Conservation (phyloP, 164 flowering plant genomes). For the Annona cherimola region DNA sequence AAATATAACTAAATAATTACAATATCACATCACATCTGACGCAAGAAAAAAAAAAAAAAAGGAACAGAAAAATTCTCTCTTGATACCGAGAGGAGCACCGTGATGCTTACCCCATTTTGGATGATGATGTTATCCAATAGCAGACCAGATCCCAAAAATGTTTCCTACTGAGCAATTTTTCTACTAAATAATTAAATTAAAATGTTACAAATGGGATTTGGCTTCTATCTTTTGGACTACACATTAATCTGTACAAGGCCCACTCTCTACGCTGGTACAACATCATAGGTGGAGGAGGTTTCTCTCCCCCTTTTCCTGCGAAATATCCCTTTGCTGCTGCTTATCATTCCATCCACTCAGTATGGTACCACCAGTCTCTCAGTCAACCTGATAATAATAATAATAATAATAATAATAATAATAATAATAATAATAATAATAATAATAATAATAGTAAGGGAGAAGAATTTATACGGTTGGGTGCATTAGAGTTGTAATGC, state of each 20-base stretch:
- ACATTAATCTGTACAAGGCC: conserved; percentile 29
- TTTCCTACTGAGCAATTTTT: not conserved
- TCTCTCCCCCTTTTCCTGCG: not conserved
- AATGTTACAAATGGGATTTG: conserved; percentile 13
- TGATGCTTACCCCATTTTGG: too few relatives aligned
- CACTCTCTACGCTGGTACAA: conserved; percentile 12
- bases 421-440: conserved; percentile 9
- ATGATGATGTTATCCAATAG: too few relatives aligned
- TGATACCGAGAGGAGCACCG: too few relatives aligned
- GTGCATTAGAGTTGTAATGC: conserved; percentile 56
- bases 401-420: not conserved
- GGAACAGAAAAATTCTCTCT: too few relatives aligned
- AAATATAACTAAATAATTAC: too few relatives aligned
- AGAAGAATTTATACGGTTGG: too few relatives aligned
- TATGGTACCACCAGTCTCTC: conserved; percentile 39
- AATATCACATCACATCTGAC: too few relatives aligned
- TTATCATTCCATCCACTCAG: conserved; percentile 6
- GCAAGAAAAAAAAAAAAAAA: too few relatives aligned
- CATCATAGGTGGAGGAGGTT: conserved; percentile 10
- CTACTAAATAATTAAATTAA: conserved; percentile 7
- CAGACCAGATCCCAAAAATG: too few relatives aligned
- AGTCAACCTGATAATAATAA: conserved; percentile 32
- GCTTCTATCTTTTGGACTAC: conserved; percentile 15
- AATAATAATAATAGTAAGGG: not conserved
- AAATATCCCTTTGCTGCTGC: not conserved